Base-by-base conservation (phyloP, 108 stramenopile species). In the Conticribra weissflogii region DNA sequence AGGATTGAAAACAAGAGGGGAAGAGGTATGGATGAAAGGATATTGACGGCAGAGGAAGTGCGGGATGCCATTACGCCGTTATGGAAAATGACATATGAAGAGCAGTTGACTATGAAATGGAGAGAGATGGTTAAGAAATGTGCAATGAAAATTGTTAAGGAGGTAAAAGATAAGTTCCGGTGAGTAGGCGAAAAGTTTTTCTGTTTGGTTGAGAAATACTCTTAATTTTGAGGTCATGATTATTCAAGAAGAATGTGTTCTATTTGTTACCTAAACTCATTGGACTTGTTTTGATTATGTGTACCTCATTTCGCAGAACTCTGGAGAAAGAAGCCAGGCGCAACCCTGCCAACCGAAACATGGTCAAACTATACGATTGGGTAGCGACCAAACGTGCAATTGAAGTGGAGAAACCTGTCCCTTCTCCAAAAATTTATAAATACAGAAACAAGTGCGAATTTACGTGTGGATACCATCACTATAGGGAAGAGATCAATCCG, bases 381-480 rank as follows among this genome's bases (percentile, higher is more conserved):
- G 22, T 85, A 19, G 79, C 74, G 18, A 48, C 50, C 63, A 76
- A 74, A 48, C 67, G 79, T 21, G 62, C 77, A 29, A 85, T 93
- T 55, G 30, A 54, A 2, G 54, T 90, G 28, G 65, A 86, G 21
- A 50, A 78, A 33, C 76, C 90, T 9, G 18, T 87, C 1, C 72
- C 83, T 12, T 84, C 83, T 47, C 89, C 90, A 8, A 24, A 54
- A 22, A 52, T 60, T 22, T 55, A 61, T 61, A 85, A 86, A 44
- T 89, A 95, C 57, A 71, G 97, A 22, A 97, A 97, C 85, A 97
- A 97, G 80, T 86, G 83, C 51, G 94, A 96, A 53, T 92, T 96
- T 56, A 97, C 93, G 17, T 80, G 94, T 68, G 93, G 95, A 19
- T 83, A 82, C 59, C 72, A 71, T 8, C 36, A 74, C 36, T 33